phyloP scores from a whole-genome alignment of 345 rosid genomes.

The Gossypium herbaceum region DNA sequence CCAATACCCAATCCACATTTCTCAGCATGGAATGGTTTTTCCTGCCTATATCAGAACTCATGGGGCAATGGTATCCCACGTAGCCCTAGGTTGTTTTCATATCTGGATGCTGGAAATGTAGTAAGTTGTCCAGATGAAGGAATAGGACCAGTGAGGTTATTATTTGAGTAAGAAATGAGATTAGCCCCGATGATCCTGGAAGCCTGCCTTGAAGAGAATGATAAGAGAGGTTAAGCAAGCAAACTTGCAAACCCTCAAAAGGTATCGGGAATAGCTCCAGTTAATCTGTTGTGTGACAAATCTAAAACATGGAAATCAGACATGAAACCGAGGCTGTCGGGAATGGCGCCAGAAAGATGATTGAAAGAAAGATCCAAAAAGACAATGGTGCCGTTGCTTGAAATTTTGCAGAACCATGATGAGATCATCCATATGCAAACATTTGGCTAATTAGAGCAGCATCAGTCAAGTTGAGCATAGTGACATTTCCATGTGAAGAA shows the following conservation, averaged over 20 bases:
- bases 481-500: slow-evolving; percentile 41
- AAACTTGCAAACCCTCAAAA: slow-evolving; percentile 58
- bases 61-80: slow-evolving; percentile 67
- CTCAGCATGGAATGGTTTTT: neutral
- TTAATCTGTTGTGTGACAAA: slow-evolving; percentile 68
- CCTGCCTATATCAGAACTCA: neutral
- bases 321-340: slow-evolving; percentile 54
- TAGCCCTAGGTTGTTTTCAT: slow-evolving; percentile 71
- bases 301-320: slow-evolving; percentile 62
- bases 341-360: slow-evolving; percentile 55
- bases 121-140: slow-evolving; percentile 82
- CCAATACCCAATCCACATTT: neutral
- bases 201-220: slow-evolving; percentile 60
- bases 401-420: slow-evolving; percentile 43
- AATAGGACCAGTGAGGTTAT: slow-evolving; percentile 68
- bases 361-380: slow-evolving; percentile 82
- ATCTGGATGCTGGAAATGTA: slow-evolving; percentile 72
- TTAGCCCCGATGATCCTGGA: slow-evolving; percentile 63
- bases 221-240: slow-evolving; percentile 79
- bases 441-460: slow-evolving; percentile 40
- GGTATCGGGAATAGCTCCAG: slow-evolving; percentile 63
- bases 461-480: slow-evolving; percentile 41
- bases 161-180: slow-evolving; percentile 81
- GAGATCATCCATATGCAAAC: slow-evolving; percentile 47
- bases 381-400: slow-evolving; percentile 59